phyloP scores from a whole-genome alignment of 2,329 filamentous ascomycete species.

The Pseudovirgaria hyperparasitica region DNA sequence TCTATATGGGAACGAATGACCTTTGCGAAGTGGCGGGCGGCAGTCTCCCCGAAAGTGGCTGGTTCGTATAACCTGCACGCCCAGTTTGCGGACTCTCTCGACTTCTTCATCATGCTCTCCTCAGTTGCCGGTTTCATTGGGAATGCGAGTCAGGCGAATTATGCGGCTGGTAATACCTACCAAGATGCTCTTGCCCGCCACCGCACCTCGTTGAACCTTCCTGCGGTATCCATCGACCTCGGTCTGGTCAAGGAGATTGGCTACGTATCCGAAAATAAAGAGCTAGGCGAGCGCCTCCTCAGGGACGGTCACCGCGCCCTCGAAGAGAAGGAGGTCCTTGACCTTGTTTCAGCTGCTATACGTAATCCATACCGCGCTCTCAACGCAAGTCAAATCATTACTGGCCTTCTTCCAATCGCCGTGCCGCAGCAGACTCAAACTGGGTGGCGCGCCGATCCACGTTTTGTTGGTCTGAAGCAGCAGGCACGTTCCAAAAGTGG shows the following conservation, averaged over 20 bases:
- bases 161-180: conserved; percentile 13
- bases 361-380: too few species aligned
- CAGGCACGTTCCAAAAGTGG: too few species aligned
- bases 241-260: conserved; percentile 16
- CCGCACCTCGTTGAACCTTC: conserved; percentile 7
- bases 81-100: conserved; percentile 6
- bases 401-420: too few species aligned
- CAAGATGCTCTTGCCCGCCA: conserved; percentile 12
- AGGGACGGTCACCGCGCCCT: background rate
- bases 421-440: too few species aligned
- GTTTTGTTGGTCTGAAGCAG: too few species aligned
- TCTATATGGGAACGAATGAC: conserved; percentile 5
- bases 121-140: conserved; percentile 9
- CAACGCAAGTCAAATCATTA: too few species aligned
- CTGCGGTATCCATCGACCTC: conserved; percentile 13
- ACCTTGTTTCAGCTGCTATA: too few species aligned
- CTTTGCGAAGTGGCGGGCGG: conserved; percentile 1
- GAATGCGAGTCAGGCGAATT: conserved; percentile 9
- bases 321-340: conserved; percentile 1
- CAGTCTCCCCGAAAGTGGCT: conserved; percentile 12
- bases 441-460: too few species aligned
- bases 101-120: conserved; percentile 16
- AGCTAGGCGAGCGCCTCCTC: background rate
- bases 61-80: conserved; percentile 17
- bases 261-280: too few species aligned